These are phyloP conservation scores for Xylaria sp. DNA, from an alignment of 2,329 filamentous ascomycete species.

Conservation along the genomic window DNA sequence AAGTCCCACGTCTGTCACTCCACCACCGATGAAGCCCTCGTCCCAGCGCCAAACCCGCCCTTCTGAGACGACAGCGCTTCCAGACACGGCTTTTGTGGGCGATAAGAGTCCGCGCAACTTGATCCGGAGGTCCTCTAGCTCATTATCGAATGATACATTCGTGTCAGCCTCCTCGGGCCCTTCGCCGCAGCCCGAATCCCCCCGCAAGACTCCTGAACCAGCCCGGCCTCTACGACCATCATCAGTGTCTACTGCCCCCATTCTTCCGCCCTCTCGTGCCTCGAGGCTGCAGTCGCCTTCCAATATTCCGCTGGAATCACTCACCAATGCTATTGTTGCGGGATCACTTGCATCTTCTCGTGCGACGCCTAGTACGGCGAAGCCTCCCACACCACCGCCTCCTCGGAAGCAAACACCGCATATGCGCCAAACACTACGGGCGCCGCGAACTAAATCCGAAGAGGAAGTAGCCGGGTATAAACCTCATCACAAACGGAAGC, in stretches of 20 bases:
- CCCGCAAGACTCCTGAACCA: conserved; percentile 41
- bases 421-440: conserved; percentile 75
- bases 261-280: conserved; percentile 28
- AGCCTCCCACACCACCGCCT: conserved; percentile 56
- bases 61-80: conserved; percentile 13
- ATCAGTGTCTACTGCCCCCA: conserved; percentile 29
- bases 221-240: conserved; percentile 36
- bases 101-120: conserved; percentile 15
- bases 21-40: conserved; percentile 35
- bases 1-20: conserved; percentile 21
- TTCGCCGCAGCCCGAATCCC: conserved; percentile 48
- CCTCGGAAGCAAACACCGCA: conserved; percentile 61
- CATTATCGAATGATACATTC: conserved; percentile 60
- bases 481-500: conserved; percentile 60
- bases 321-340: conserved; percentile 80
- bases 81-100: conserved; percentile 5
- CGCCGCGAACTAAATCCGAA: conserved; percentile 60
- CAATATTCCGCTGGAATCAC: conserved; percentile 68
- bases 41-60: conserved; percentile 33
- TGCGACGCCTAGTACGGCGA: conserved; percentile 53
- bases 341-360: conserved; percentile 76
- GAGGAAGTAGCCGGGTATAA: conserved; percentile 62
- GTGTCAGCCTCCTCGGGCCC: conserved; percentile 54
- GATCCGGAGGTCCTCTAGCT: conserved; percentile 45
- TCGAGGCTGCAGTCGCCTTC: conserved; percentile 40